phyloP scores from a whole-genome alignment of 495 filamentous ascomycete species.

The Hypoxylon crocopeplum region DNA sequence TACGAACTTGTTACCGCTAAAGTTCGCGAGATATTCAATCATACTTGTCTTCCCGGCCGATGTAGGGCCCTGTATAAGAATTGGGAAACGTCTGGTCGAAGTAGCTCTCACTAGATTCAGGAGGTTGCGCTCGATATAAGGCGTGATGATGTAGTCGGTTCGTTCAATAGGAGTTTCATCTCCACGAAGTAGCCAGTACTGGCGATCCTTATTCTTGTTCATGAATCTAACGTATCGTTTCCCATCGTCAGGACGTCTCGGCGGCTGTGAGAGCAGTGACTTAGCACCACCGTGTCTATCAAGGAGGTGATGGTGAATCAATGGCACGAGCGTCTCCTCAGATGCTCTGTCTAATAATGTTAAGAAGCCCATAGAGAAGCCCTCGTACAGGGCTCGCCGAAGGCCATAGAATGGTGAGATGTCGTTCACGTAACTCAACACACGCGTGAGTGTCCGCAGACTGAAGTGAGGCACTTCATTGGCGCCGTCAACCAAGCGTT shows the following conservation, averaged over 20 bases:
- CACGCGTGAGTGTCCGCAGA: slow-evolving; percentile 90
- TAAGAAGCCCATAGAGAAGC: slow-evolving; percentile 97
- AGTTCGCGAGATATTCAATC: slow-evolving; percentile 96
- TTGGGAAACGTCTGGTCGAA: slow-evolving; percentile 88
- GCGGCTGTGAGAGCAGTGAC: slow-evolving; percentile 74
- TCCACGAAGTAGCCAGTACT: slow-evolving; percentile 91
- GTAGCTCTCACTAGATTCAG: slow-evolving; percentile 91
- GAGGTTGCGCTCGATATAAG: slow-evolving; percentile 91
- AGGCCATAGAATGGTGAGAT: slow-evolving; percentile 87
- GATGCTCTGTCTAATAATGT: slow-evolving; percentile 83
- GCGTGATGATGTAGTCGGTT: slow-evolving; percentile 93
- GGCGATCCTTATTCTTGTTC: slow-evolving; percentile 64
- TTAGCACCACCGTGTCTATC: slow-evolving; percentile 67
- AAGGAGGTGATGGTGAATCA: slow-evolving; percentile 83
- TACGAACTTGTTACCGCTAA: slow-evolving; percentile 94
- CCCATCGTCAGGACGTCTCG: slow-evolving; percentile 76
- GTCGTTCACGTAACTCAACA: slow-evolving; percentile 83
- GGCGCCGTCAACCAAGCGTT: slow-evolving; percentile 88
- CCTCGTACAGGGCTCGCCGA: slow-evolving; percentile 86
- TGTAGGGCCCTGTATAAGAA: slow-evolving; percentile 96
- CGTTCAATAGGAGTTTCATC: slow-evolving; percentile 69
- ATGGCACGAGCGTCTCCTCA: slow-evolving; percentile 73
- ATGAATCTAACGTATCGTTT: slow-evolving; percentile 80
- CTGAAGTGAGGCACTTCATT: slow-evolving; percentile 96
- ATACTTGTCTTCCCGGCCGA: slow-evolving; percentile 98